These are phyloP conservation scores for Trichoderma sp. DNA, from an alignment of 2,329 filamentous ascomycete genomes.

Conservation along the genomic window DNA sequence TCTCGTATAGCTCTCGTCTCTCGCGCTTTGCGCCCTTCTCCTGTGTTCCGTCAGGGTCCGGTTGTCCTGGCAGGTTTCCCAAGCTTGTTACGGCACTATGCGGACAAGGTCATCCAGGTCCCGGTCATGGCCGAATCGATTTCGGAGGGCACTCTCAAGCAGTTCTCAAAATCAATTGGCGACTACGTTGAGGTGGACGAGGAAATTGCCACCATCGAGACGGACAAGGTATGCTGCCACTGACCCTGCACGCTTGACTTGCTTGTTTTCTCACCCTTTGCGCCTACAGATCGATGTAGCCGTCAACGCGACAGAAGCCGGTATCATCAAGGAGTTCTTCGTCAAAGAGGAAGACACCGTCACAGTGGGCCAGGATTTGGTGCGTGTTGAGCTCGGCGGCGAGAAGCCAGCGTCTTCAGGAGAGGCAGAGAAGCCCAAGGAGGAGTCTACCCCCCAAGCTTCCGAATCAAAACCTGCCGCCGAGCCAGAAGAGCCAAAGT, in stretches of 20 bases:
- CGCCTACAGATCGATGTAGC: constrained; percentile 82
- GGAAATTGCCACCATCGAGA: constrained; percentile 98
- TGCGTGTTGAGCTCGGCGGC: constrained; percentile 77
- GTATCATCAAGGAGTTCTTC: constrained; percentile 88
- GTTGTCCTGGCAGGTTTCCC: constrained; percentile 40
- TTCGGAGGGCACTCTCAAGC: constrained; percentile 94
- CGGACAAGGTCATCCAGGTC: constrained; percentile 88
- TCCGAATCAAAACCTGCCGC: constrained; percentile 23
- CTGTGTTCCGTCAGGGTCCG: constrained; percentile 40
- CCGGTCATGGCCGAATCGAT: constrained; percentile 99
- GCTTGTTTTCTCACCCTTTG: neutral
- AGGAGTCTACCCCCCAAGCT: neutral
- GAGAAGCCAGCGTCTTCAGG: constrained; percentile 38
- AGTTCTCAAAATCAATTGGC: constrained; percentile 89
- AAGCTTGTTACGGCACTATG: constrained; percentile 63
- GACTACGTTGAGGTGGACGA: constrained; percentile 95
- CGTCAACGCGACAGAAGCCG: constrained; percentile 90
- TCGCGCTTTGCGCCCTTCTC: constrained; percentile 25
- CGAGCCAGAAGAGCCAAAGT: constrained; percentile 15
- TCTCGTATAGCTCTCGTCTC: neutral
- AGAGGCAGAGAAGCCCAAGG: constrained; percentile 29
- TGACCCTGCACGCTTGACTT: neutral
- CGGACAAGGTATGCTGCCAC: constrained; percentile 76
- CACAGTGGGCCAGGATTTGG: constrained; percentile 87
- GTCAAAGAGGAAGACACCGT: constrained; percentile 96